Evolutionary conservation across 2,329 filamentous ascomycete genomes (phyloP).

Genomic region (Penicillium brasilianum): DNA sequence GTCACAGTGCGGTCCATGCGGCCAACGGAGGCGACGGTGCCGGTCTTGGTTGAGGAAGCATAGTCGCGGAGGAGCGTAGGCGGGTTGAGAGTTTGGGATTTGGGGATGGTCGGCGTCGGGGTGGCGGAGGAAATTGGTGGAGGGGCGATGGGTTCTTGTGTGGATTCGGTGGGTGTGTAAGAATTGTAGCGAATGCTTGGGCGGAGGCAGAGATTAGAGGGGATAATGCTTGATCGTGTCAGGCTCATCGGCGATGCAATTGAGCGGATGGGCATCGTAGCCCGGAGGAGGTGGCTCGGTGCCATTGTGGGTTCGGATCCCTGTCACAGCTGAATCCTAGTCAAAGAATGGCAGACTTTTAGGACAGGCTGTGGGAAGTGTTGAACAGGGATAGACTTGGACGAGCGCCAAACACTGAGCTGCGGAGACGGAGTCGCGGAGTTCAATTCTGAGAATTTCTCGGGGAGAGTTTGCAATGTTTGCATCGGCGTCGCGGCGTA

Average conservation of each 20-base stretch:
- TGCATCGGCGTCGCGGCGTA: slow-evolving; percentile 24
- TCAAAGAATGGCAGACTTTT: background rate
- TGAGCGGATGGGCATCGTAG: slow-evolving; percentile 39
- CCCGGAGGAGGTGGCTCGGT: slow-evolving; percentile 38
- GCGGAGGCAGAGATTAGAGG: slow-evolving; percentile 23
- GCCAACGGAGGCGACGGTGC: slow-evolving; percentile 49
- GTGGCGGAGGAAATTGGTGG: slow-evolving; percentile 15
- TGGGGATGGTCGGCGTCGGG: slow-evolving; percentile 4
- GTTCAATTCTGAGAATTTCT: slow-evolving; percentile 38
- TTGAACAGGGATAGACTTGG: background rate
- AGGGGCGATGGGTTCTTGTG: slow-evolving; percentile 21
- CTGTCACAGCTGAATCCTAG: slow-evolving; percentile 1
- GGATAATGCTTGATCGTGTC: slow-evolving; percentile 32
- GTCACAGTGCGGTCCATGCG: slow-evolving; percentile 49
- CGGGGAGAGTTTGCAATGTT: slow-evolving; percentile 39
- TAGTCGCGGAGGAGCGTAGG: slow-evolving; percentile 42
- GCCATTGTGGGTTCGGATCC: slow-evolving; percentile 31
- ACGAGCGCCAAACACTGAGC: slow-evolving; percentile 9
- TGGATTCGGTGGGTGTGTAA: slow-evolving; percentile 19
- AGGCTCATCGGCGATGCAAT: slow-evolving; percentile 31
- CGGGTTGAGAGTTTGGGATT: slow-evolving; percentile 18
- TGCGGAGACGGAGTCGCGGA: slow-evolving; percentile 18
- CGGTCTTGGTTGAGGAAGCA: slow-evolving; percentile 42
- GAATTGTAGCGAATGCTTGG: slow-evolving; percentile 26
- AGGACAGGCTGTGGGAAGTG: background rate